Conservation (phyloP, 148 eudicot genomes). For the Fagopyrum homotropicum region DNA sequence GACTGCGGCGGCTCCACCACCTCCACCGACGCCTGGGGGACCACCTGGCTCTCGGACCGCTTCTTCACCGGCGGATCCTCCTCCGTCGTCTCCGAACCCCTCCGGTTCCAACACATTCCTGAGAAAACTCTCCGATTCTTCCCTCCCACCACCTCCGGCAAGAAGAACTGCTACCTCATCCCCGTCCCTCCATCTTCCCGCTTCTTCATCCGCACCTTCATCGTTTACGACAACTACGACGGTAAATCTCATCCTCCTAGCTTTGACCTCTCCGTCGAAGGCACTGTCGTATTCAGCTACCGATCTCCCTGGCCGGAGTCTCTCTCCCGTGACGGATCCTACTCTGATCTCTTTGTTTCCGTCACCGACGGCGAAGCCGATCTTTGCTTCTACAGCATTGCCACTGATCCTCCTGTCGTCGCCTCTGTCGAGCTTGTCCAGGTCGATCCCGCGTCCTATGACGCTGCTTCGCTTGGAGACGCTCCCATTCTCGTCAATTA, state of each 20-base stretch:
- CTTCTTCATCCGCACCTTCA: conserved; percentile 63
- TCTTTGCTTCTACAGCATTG: conserved; percentile 76
- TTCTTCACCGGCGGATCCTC: conserved; percentile 62
- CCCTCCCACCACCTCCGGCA: conserved; percentile 61
- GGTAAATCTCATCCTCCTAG: conserved; percentile 63
- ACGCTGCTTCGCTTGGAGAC: conserved; percentile 2
- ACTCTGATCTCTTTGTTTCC: conserved; percentile 72
- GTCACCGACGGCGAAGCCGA: conserved; percentile 40
- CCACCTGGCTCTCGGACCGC: conserved; percentile 78
- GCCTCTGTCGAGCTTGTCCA: conserved; percentile 55
- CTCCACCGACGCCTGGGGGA: conserved; percentile 44
- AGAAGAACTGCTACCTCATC: conserved; percentile 72
- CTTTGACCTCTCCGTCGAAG: conserved; percentile 69
- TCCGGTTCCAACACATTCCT: conserved; percentile 44
- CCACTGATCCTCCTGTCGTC: conserved; percentile 78
- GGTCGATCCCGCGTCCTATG: conserved; percentile 57
- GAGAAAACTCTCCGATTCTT: conserved; percentile 86
- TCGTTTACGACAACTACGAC: conserved; percentile 78
- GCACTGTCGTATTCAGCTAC: conserved; percentile 71
- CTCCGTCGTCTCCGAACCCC: conserved; percentile 80
- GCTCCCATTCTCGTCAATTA: conserved; percentile 60
- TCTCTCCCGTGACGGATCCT: conserved; percentile 46
- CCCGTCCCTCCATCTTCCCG: conserved; percentile 39
- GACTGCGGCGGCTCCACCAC: conserved; percentile 66
- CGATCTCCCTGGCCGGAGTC: conserved; percentile 71